Conservation (phyloP, 352 stramenopile genomes). For the Phytopythium kandeliae region DNA sequence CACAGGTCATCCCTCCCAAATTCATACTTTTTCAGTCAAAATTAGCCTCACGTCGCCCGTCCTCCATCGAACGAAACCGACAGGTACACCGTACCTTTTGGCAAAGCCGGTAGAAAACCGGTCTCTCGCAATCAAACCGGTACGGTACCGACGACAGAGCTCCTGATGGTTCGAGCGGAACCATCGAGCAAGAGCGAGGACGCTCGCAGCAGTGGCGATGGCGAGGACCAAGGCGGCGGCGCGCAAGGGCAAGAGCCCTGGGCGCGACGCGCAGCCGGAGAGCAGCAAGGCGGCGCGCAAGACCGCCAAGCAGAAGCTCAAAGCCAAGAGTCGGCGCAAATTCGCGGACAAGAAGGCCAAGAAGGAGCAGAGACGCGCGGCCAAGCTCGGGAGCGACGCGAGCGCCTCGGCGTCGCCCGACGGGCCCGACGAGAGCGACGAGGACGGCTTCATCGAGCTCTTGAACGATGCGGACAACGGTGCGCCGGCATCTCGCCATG, state of each 20-base stretch:
- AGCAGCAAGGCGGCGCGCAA: constrained; percentile 32
- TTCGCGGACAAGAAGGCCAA: constrained; percentile 47
- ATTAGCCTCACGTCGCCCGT: constrained; percentile 10
- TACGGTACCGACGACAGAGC: neutral
- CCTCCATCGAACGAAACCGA: constrained; percentile 4
- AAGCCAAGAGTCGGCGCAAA: constrained; percentile 51
- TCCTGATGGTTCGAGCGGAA: neutral
- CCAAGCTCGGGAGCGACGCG: constrained; percentile 1
- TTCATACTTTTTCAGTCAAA: neutral
- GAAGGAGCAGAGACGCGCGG: constrained; percentile 31
- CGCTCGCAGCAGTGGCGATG: constrained; percentile 36
- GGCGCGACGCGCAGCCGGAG: constrained; percentile 26
- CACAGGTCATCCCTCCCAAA: constrained; percentile 14
- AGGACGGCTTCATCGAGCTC: constrained; percentile 57
- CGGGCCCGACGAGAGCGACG: constrained; percentile 16
- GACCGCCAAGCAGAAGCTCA: constrained; percentile 52
- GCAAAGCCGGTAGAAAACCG: neutral
- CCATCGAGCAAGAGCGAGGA: too few species aligned
- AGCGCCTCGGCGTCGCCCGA: constrained; percentile 7
- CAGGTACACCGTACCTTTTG: neutral
- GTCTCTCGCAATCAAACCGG: constrained; percentile 9
- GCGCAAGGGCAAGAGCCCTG: constrained; percentile 22
- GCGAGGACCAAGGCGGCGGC: constrained; percentile 32
- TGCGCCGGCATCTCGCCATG: neutral
- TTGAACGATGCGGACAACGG: constrained; percentile 4